Percentiles rank a stretch among this genome's conserved stretches.
phyloP scores from a whole-genome alignment of 345 rosid species.

The Acer saccharum region DNA sequence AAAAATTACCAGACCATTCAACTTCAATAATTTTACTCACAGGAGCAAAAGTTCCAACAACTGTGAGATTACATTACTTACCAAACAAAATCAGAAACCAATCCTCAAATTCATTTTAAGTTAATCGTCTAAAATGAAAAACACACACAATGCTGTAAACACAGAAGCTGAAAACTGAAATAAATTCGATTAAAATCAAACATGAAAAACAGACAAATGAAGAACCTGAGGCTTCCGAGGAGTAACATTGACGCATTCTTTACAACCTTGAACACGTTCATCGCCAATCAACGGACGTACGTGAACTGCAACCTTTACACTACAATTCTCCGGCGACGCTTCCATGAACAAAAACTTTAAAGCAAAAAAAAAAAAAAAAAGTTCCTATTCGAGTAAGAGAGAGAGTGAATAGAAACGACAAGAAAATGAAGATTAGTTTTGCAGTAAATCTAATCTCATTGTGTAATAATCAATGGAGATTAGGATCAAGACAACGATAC shows the following conservation, averaged over 20 bases:
- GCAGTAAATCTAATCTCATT: conserved; percentile 22
- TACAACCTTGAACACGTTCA: conserved; percentile 70
- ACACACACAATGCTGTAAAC: not conserved
- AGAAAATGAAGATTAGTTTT: conserved; percentile 5
- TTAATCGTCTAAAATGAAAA: not conserved
- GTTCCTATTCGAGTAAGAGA: too few species aligned
- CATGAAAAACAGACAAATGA: not conserved
- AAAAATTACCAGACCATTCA: too few species aligned
- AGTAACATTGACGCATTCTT: conserved; percentile 68
- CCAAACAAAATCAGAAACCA: not conserved
- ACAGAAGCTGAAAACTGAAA: not conserved
- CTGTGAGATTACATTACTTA: not conserved
- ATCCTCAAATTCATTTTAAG: not conserved
- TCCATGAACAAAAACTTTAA: conserved; percentile 24
- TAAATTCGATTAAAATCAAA: not conserved
- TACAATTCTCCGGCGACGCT: conserved; percentile 49
- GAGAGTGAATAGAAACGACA: conserved; percentile 9
- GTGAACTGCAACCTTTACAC: conserved; percentile 78
- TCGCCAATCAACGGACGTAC: conserved; percentile 78
- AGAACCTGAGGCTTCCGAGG: conserved; percentile 72
- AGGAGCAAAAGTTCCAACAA: too few species aligned
- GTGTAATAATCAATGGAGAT: conserved; percentile 29
- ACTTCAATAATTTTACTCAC: too few species aligned
- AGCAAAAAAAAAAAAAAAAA: not conserved
- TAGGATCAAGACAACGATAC: conserved; percentile 25